Conservation (phyloP, 768 basidiomycete species). For the Cystofilobasidium capitatum region DNA sequence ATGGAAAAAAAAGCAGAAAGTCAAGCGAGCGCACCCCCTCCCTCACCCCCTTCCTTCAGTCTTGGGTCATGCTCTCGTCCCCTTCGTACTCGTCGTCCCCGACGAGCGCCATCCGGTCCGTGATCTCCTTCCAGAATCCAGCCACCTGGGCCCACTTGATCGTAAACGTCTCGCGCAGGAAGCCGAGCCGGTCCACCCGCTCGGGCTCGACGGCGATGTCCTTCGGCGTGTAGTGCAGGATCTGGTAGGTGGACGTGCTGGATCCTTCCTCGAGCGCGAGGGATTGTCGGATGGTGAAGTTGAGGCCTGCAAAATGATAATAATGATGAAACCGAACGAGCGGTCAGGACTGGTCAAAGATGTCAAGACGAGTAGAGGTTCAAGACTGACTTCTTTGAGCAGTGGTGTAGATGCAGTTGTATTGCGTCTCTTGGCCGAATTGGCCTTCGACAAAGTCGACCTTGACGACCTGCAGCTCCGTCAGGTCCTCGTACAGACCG, state of each 20-base stretch:
- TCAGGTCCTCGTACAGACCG: constrained; percentile 16
- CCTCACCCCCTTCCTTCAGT: too few species aligned
- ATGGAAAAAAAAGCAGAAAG: too few species aligned
- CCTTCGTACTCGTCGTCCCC: constrained; percentile 7
- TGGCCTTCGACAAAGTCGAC: background rate
- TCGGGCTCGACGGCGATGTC: constrained; percentile 13
- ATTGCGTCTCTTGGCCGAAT: constrained; percentile 5
- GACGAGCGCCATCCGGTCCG: background rate
- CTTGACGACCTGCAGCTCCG: constrained; percentile 10
- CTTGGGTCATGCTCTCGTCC: too few species aligned
- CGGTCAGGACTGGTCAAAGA: background rate
- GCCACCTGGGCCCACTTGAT: constrained; percentile 8
- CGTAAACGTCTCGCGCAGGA: constrained; percentile 8
- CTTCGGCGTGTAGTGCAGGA: constrained; percentile 12
- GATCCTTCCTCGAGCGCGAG: too few species aligned
- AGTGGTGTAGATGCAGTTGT: constrained; percentile 16
- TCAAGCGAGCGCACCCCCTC: too few species aligned
- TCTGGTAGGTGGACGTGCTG: background rate
- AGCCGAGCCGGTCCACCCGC: background rate
- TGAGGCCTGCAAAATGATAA: background rate
- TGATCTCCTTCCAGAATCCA: constrained; percentile 12
- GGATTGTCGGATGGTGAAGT: constrained; percentile 16
- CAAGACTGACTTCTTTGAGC: background rate
- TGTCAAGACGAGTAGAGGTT: background rate
- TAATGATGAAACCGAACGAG: background rate